Evolutionary conservation across 306 rosid genomes (phyloP).

Genomic region (Glycine tomentella): DNA sequence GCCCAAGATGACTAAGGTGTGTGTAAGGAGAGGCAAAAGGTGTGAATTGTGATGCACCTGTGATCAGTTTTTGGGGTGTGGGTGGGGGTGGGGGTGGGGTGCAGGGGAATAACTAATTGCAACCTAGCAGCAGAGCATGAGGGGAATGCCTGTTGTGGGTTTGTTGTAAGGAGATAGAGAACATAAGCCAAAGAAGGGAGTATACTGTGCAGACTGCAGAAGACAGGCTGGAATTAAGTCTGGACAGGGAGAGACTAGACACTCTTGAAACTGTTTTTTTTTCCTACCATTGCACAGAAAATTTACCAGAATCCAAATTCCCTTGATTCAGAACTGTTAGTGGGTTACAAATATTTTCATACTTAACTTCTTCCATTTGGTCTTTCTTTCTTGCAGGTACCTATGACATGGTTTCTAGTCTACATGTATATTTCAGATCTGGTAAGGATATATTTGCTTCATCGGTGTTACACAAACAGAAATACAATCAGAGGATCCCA

Average conservation of each 20-base stretch:
- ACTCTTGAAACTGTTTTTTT: background rate
- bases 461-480: slow-evolving; percentile 10
- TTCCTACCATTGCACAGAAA: background rate
- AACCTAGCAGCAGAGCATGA: no score
- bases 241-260: background rate
- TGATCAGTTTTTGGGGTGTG: no score
- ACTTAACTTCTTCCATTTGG: background rate
- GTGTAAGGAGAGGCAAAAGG: no score
- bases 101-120: no score
- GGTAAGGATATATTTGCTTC: slow-evolving; percentile 13
- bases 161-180: no score
- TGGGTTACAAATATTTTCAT: background rate
- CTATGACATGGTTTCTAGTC: slow-evolving; percentile 8
- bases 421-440: slow-evolving; percentile 26
- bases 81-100: no score
- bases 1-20: background rate
- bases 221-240: background rate
- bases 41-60: no score
- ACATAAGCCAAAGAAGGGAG: background rate
- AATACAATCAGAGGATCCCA: slow-evolving; percentile 24
- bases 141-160: no score
- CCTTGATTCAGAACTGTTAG: background rate
- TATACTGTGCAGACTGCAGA: background rate
- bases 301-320: background rate
- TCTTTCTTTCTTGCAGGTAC: background rate